Base-by-base conservation (phyloP, 345 rosid genomes). In the Corymbia maculata region DNA sequence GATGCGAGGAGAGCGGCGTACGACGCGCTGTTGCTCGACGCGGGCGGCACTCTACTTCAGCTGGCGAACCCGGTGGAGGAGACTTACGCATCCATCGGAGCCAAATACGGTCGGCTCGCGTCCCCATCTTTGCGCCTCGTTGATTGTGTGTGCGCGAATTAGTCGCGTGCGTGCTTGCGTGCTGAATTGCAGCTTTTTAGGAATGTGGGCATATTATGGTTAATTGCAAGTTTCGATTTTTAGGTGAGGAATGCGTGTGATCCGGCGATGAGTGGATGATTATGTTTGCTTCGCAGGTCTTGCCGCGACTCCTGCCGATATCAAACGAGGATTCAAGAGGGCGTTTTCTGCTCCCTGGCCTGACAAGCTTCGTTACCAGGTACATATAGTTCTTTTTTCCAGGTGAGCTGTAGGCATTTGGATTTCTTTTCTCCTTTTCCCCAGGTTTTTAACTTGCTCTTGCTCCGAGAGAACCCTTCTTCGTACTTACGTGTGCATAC, bases 21-120 rank as follows among this genome's bases (percentile, higher is more conserved):
- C 90, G 98, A 95, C 91, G 98, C 94, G 44, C 89, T 97, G 88
- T 89, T 97, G 90, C 90, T 97, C 93, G 98, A 97, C 88, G 98
- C 98, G 28, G 98, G 98, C 55, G 98, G 98, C 51, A 97, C 99
- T 51, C 98, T 97, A 88, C 89, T 97, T 93, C 99, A 95, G 85
- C 88, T 97, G 90, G 55, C 95, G 19, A 90, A 89, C 42, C 99
- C 99, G 30, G 98, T 97, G 8, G 95, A 94, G 86, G 95, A 97
- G 88, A 94, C 94, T 51, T 96, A 97, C 86, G 94, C 97, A 85
- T 92, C 98, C 57, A 92, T 97, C 85, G 99, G 97, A 49, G 91
- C 88, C 51, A 96, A 95, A 94, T 95, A 95, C 80, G 98, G 99
- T 36, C 80, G 80, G 45, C 47, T 70, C 47, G 80, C 80, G 80